phyloP scores from a whole-genome alignment of 2,329 filamentous ascomycete species.

The Beauveria bassiana region DNA sequence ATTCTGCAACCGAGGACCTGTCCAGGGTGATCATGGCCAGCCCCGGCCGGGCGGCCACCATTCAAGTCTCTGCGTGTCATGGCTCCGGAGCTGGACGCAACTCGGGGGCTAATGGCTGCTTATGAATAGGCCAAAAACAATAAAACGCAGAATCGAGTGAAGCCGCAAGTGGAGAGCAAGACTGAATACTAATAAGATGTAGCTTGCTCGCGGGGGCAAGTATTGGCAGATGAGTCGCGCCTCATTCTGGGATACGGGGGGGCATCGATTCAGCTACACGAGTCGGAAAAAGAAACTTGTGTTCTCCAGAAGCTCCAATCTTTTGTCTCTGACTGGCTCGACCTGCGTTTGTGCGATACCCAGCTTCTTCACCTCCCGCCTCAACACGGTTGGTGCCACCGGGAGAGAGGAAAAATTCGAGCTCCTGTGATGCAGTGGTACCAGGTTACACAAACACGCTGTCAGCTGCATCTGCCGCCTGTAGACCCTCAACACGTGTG shows the following conservation, averaged over 20 bases:
- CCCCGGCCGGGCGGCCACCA: neutral
- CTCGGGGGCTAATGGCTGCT: neutral
- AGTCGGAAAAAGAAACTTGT: neutral
- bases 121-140: neutral
- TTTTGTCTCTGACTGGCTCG: neutral
- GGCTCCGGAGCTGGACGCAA: neutral
- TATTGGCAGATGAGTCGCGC: neutral
- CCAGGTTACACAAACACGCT: conserved; percentile 2
- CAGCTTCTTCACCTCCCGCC: neutral
- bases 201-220: neutral
- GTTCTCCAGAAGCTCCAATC: neutral
- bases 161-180: neutral
- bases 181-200: neutral
- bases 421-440: neutral
- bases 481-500: neutral
- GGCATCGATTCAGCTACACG: neutral
- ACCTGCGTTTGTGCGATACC: neutral
- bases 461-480: conserved; percentile 3
- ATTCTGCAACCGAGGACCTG: neutral
- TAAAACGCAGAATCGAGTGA: too few relatives aligned
- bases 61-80: neutral
- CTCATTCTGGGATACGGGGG: neutral
- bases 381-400: neutral
- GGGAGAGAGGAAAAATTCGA: neutral
- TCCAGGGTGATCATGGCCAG: neutral